These are phyloP conservation scores for Pisolithus orientalis DNA, from an alignment of 768 basidiomycete species.

Conservation along the genomic window DNA sequence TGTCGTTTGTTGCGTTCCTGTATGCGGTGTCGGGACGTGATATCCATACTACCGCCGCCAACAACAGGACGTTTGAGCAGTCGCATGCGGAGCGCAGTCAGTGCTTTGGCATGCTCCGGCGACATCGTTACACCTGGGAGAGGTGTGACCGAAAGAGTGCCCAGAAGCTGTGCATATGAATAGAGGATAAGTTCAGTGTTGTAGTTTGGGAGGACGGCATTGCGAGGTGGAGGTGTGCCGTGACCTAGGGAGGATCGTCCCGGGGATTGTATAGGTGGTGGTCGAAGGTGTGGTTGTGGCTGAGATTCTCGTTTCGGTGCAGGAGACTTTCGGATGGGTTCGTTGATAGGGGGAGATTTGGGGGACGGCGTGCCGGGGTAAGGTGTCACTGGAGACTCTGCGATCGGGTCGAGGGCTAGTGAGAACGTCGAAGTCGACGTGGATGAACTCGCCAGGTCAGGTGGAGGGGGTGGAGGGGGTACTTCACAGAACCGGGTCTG, in stretches of 20 bases:
- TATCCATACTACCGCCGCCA: conserved; percentile 80
- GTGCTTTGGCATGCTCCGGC: conserved; percentile 38
- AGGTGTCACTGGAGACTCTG: conserved; percentile 35
- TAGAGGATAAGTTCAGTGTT: conserved; percentile 73
- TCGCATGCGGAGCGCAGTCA: conserved; percentile 43
- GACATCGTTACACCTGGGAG: conserved; percentile 34
- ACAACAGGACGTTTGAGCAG: conserved; percentile 28
- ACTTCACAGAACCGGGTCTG: conserved; percentile 29
- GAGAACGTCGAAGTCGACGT: conserved; percentile 43
- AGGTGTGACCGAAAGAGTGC: conserved; percentile 56
- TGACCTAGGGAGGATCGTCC: conserved; percentile 42
- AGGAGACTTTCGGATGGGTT: conserved; percentile 17
- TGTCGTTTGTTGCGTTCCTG: conserved; percentile 31
- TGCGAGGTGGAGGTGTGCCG: conserved; percentile 30
- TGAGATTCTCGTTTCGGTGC: conserved; percentile 25
- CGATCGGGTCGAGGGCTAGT: conserved; percentile 42
- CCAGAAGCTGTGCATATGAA: conserved; percentile 76
- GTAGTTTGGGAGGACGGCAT: conserved; percentile 40
- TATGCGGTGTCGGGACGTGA: conserved; percentile 36
- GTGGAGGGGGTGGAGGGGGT: conserved; percentile 8
- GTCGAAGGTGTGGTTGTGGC: conserved; percentile 32
- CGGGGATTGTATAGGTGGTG: conserved; percentile 12
- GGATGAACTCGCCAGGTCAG: conserved; percentile 32
- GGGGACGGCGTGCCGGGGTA: conserved; percentile 33
- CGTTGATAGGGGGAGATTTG: conserved; percentile 20